Percentiles rank a stretch among this genome's conserved stretches.
Conservation (phyloP, 306 rosid species). For the Inga leiocalycina region DNA sequence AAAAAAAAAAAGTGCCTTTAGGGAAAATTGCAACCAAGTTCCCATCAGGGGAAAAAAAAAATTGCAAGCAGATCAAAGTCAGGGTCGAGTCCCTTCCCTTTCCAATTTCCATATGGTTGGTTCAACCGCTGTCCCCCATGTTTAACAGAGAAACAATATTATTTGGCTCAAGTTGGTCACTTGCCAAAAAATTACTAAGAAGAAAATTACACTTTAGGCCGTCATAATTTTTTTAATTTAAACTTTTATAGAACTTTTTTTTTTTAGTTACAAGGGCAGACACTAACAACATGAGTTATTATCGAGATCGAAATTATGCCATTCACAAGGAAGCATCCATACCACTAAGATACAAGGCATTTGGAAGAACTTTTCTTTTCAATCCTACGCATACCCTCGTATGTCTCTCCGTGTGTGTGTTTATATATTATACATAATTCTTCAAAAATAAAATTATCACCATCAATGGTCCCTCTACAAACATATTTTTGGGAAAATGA, state of each 20-base stretch:
- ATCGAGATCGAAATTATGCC: too few species aligned
- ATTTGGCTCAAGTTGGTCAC: background rate
- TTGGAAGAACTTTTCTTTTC: too few species aligned
- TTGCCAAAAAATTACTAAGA: background rate
- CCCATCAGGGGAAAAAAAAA: too few species aligned
- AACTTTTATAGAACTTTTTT: background rate
- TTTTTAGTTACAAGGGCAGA: background rate
- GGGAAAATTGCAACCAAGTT: too few species aligned
- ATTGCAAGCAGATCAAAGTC: too few species aligned
- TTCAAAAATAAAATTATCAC: background rate
- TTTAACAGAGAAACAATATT: background rate
- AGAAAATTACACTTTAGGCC: background rate
- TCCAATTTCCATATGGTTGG: background rate
- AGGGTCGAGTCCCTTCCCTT: background rate
- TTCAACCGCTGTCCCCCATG: background rate
- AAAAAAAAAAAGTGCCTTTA: too few species aligned
- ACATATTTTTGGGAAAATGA: too few species aligned
- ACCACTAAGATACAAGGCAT: rapidly evolving
- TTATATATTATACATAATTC: background rate
- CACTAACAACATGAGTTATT: too few species aligned
- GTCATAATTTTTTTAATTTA: background rate
- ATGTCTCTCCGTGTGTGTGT: background rate
- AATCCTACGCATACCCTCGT: background rate
- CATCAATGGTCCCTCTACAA: background rate
- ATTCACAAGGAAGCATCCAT: too few species aligned